A percentile compares a stretch with the other conserved stretches of the same genome.
Evolutionary conservation across 352 stramenopile species (phyloP).

Genomic region (Thalassiosira pacifica): DNA sequence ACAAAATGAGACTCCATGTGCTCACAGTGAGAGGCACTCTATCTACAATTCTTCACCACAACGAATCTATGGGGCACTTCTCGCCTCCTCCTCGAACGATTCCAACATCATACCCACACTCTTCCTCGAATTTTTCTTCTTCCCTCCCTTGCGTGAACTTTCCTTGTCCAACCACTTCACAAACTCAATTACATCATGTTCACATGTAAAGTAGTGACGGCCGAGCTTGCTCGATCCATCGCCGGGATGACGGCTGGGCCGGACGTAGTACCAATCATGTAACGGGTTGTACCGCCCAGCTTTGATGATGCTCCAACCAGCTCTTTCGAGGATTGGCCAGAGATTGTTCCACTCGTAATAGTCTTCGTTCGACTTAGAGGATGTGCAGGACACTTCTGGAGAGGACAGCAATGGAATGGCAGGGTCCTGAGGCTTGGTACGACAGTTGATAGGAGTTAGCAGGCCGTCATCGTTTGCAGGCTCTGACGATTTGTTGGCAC

Average conservation of each 20-base stretch:
- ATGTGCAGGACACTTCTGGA: conserved; percentile 14
- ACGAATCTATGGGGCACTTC: too few species aligned
- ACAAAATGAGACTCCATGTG: too few species aligned
- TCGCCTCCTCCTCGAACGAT: conserved; percentile 47
- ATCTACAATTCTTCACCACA: too few species aligned
- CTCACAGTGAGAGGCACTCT: too few species aligned
- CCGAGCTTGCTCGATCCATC: conserved; percentile 19
- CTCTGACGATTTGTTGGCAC: background rate
- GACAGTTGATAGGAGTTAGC: conserved; percentile 22
- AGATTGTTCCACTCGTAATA: conserved; percentile 40
- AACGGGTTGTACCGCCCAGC: conserved; percentile 40
- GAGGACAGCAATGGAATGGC: conserved; percentile 38
- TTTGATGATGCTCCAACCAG: conserved; percentile 34
- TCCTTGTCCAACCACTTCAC: conserved; percentile 24
- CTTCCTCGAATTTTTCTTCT: conserved; percentile 15
- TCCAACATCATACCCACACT: conserved; percentile 45
- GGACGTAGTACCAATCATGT: conserved; percentile 51
- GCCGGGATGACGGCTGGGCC: conserved; percentile 31
- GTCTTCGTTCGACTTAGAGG: conserved; percentile 2
- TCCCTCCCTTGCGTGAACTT: background rate
- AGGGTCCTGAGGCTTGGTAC: conserved; percentile 53
- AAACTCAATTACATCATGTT: conserved; percentile 38
- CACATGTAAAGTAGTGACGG: conserved; percentile 31
- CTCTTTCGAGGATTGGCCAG: conserved; percentile 33
- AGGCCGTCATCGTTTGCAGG: background rate